Evolutionary conservation across 495 filamentous ascomycete species (phyloP).

Genomic region (Penicillium paxilli): DNA sequence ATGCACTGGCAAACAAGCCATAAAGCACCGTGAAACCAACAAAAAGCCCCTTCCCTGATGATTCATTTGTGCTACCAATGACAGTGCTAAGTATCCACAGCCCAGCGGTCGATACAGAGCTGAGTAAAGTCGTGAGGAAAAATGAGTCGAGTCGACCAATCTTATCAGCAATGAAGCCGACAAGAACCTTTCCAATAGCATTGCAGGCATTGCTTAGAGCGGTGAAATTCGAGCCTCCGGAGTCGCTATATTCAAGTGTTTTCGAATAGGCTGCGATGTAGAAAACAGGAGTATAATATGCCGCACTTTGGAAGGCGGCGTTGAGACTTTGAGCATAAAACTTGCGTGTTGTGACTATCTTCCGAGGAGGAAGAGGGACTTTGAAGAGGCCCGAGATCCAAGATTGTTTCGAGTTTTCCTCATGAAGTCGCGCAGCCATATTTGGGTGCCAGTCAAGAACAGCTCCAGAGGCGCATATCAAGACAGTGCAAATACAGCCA

Average conservation of each 20-base stretch:
- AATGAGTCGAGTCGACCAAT: neutral
- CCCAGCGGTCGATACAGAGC: neutral
- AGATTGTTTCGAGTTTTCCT: too few relatives aligned
- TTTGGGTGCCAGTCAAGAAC: too few relatives aligned
- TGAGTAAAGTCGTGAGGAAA: neutral
- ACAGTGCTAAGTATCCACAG: neutral
- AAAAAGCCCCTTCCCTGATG: neutral
- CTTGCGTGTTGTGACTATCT: neutral
- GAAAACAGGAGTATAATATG: neutral
- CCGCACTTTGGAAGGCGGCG: neutral
- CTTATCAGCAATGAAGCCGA: neutral
- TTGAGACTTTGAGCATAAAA: neutral
- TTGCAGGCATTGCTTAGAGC: neutral
- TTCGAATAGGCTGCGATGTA: neutral
- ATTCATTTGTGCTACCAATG: neutral
- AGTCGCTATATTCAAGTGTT: too few relatives aligned
- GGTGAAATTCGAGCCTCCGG: neutral
- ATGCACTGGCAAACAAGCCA: neutral
- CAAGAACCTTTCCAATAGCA: neutral
- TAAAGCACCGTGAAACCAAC: neutral
- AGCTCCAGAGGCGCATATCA: too few relatives aligned
- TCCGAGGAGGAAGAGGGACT: neutral
- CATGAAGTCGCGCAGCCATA: too few relatives aligned
- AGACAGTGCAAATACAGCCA: too few relatives aligned
- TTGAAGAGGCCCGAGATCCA: too few relatives aligned